Conservation (phyloP, 306 rosid species). For the Citrullus colocynthis region DNA sequence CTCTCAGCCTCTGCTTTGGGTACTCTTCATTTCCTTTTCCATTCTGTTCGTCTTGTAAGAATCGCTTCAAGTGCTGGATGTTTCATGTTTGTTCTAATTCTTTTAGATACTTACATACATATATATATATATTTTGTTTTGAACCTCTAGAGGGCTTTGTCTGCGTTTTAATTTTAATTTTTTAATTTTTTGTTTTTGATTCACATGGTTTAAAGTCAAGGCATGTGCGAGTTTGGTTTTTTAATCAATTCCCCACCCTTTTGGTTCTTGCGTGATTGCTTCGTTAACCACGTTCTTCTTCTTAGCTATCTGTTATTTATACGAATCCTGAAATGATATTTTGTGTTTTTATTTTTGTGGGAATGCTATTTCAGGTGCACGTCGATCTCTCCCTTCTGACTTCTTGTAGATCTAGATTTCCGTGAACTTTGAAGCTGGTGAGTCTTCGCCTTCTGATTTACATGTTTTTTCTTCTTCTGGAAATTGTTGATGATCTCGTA, state of each 20-base stretch:
- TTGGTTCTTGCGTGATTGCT: slow-evolving; percentile 25
- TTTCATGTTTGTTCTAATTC: background rate
- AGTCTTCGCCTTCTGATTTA: slow-evolving; percentile 21
- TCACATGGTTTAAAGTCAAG: slow-evolving; percentile 16
- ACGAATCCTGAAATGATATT: slow-evolving; percentile 9
- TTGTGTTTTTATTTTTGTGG: slow-evolving; percentile 17
- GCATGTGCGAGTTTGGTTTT: slow-evolving; percentile 39
- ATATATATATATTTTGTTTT: background rate
- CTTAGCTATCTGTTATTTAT: background rate
- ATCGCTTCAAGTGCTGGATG: background rate
- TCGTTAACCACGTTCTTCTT: slow-evolving; percentile 20
- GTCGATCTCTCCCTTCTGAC: slow-evolving; percentile 25
- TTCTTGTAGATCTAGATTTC: slow-evolving; percentile 30
- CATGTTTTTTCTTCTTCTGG: background rate
- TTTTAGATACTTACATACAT: too few relatives aligned
- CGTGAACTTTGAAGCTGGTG: slow-evolving; percentile 36
- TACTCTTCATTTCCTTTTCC: background rate
- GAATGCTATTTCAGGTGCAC: slow-evolving; percentile 36
- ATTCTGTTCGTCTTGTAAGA: background rate
- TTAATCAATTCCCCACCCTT: slow-evolving; percentile 20
- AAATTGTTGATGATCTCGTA: background rate
- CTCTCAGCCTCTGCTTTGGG: background rate
- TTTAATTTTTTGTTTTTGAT: slow-evolving; percentile 19
- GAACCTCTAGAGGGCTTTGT: background rate
- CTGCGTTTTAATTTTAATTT: background rate